These are phyloP conservation scores for Lecanosticta acicola DNA, from an alignment of 2,329 filamentous ascomycete genomes.

Conservation along the genomic window DNA sequence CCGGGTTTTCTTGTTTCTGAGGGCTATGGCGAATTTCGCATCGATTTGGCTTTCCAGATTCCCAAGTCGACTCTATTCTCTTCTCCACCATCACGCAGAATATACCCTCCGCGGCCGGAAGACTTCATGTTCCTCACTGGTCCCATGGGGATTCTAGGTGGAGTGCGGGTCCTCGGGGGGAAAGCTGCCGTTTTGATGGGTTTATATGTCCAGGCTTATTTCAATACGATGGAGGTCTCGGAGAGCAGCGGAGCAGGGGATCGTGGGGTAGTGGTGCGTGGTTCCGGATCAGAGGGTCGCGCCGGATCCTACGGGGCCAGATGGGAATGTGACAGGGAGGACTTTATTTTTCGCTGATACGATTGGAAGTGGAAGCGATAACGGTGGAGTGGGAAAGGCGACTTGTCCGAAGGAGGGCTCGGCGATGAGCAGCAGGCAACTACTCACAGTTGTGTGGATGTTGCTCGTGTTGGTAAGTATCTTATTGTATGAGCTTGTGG, in stretches of 20 bases:
- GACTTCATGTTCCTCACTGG: conserved; percentile 68
- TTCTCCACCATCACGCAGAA: conserved; percentile 49
- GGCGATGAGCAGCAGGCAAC: not conserved
- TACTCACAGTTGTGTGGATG: too few relatives aligned
- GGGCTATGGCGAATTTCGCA: conserved; percentile 70
- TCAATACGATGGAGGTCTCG: conserved; percentile 54
- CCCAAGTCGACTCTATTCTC: conserved; percentile 60
- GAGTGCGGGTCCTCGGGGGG: conserved; percentile 64
- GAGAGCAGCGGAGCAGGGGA: not conserved
- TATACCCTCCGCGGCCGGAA: conserved; percentile 54
- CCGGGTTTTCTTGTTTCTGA: too few relatives aligned
- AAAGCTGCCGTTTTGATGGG: conserved; percentile 59
- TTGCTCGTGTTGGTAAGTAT: too few relatives aligned
- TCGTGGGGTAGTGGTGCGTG: conserved; percentile 8
- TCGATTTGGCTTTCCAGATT: conserved; percentile 66
- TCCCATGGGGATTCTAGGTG: conserved; percentile 68
- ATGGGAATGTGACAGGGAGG: conserved; percentile 14
- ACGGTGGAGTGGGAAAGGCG: not conserved
- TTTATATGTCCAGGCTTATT: conserved; percentile 71
- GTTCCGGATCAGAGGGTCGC: conserved; percentile 17
- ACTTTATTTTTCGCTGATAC: conserved; percentile 14
- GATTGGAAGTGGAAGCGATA: not conserved
- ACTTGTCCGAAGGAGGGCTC: not conserved
- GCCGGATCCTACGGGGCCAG: conserved; percentile 9
- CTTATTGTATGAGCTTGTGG: too few relatives aligned